A percentile compares a stretch with the other conserved stretches of the same genome.
phyloP scores from a whole-genome alignment of 2,329 filamentous ascomycete genomes.

The Aureobasidium sp. region DNA sequence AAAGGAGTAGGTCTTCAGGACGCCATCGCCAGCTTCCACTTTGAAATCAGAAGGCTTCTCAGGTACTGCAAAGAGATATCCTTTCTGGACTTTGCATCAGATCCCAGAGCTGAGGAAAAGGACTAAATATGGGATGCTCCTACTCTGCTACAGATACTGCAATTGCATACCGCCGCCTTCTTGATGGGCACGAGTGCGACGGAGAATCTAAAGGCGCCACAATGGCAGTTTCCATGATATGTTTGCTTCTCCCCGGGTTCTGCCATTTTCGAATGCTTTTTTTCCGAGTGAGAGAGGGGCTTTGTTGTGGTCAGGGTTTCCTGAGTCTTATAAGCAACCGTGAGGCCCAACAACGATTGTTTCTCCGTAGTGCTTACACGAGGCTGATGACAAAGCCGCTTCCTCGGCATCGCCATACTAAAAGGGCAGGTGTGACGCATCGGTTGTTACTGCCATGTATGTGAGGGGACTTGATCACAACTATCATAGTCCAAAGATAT shows the following conservation, averaged over 20 bases:
- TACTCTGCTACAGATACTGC: slow-evolving; percentile 7
- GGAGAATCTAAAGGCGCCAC: slow-evolving; percentile 6
- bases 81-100: background rate
- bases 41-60: background rate
- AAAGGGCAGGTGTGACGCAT: background rate
- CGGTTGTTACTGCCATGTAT: background rate
- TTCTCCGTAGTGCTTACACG: background rate
- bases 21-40: background rate
- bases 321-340: background rate
- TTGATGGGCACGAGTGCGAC: background rate
- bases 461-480: background rate
- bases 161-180: background rate
- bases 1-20: background rate
- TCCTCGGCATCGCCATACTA: background rate
- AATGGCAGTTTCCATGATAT: slow-evolving; percentile 5
- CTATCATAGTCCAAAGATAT: no score
- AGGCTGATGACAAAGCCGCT: background rate
- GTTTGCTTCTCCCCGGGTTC: background rate
- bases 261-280: background rate
- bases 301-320: no score
- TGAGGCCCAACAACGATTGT: background rate
- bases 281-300: background rate
- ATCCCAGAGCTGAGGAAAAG: background rate
- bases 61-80: background rate
- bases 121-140: background rate